Evolutionary conservation across 257 asterid genomes (phyloP).

Genomic region (Osmanthus fragrans): DNA sequence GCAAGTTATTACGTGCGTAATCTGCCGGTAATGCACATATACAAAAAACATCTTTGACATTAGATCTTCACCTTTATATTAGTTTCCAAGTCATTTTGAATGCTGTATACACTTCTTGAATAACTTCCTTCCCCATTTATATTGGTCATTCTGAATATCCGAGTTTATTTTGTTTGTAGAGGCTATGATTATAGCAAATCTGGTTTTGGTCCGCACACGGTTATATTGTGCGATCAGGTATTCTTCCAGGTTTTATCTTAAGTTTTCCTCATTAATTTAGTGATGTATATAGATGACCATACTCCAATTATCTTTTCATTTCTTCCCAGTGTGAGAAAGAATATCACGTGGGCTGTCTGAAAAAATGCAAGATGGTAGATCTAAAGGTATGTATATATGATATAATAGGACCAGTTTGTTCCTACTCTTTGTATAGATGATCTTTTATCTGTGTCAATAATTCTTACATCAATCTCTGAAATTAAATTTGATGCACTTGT

Average conservation of each 20-base stretch:
- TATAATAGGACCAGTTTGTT: not conserved
- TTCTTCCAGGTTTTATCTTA: constrained; percentile 27
- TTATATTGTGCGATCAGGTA: constrained; percentile 97
- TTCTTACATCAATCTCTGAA: not conserved
- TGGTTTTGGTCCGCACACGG: constrained; percentile 99
- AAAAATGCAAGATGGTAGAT: constrained; percentile 86
- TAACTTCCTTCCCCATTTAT: constrained; percentile 3
- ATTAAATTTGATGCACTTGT: constrained; percentile 19
- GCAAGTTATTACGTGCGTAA: constrained; percentile 88
- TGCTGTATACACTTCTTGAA: not conserved
- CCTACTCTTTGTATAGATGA: not conserved
- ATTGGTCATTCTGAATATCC: constrained; percentile 14
- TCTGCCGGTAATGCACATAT: constrained; percentile 73
- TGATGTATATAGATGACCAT: constrained; percentile 11
- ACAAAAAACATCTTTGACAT: not conserved
- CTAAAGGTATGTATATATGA: constrained; percentile 63
- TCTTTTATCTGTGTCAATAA: not conserved
- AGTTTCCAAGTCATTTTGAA: not conserved
- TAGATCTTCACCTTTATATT: not conserved
- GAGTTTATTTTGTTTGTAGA: constrained; percentile 42
- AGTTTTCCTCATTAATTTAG: constrained; percentile 13
- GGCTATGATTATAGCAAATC: constrained; percentile 93
- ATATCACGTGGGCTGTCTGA: constrained; percentile 97
- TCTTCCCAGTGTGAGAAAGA: constrained; percentile 89
- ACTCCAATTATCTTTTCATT: constrained; percentile 24